Conservation (phyloP, 2,329 filamentous ascomycete genomes). For the Alternaria postmessia region DNA sequence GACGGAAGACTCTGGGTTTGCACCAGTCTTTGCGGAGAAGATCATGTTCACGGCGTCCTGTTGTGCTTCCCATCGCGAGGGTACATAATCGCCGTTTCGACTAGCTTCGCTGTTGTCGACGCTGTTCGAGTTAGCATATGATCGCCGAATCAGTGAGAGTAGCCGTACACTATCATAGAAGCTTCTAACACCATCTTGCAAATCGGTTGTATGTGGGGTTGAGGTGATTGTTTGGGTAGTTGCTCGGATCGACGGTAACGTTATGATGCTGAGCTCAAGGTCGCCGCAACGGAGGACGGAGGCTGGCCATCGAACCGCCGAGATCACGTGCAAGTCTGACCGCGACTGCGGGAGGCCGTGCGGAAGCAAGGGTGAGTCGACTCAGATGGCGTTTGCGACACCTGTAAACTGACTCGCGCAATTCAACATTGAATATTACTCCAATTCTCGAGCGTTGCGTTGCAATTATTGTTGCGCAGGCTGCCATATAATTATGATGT, state of each 20-base stretch:
- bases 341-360: slow-evolving; percentile 15
- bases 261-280: slow-evolving; percentile 32
- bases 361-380: slow-evolving; percentile 1
- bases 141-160: slow-evolving; percentile 24
- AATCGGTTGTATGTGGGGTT: slow-evolving; percentile 13
- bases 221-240: slow-evolving; percentile 12
- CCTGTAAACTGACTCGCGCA: slow-evolving; percentile 3
- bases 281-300: slow-evolving; percentile 32
- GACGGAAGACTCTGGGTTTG: slow-evolving; percentile 95
- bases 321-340: slow-evolving; percentile 5
- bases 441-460: neutral
- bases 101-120: slow-evolving; percentile 99
- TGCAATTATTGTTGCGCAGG: neutral
- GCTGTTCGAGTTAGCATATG: slow-evolving; percentile 53
- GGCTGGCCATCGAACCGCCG: slow-evolving; percentile 18
- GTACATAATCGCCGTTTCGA: slow-evolving; percentile 91
- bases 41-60: slow-evolving; percentile 93
- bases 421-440: neutral
- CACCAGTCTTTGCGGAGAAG: slow-evolving; percentile 93
- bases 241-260: slow-evolving; percentile 23
- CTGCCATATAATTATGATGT: neutral
- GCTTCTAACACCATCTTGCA: slow-evolving; percentile 96
- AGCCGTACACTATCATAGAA: slow-evolving; percentile 85
- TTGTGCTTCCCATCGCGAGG: slow-evolving; percentile 95
- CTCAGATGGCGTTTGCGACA: neutral